Evolutionary conservation across 768 basidiomycete species (phyloP).

Genomic region (Phanerodontia chrysosporium): DNA sequence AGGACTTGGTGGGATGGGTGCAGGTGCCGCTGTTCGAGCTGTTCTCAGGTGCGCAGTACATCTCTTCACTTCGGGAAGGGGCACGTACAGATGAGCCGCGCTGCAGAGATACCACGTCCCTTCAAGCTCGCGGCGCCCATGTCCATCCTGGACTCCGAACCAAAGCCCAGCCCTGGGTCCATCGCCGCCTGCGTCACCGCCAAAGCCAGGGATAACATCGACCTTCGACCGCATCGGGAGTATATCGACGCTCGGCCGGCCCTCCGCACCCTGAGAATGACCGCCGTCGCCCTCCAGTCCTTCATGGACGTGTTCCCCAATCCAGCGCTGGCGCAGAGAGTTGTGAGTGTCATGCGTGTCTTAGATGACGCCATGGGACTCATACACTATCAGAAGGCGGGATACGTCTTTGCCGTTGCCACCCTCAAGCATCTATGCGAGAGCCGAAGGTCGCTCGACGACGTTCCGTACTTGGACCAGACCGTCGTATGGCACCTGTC

Average conservation of each 20-base stretch:
- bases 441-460: neutral
- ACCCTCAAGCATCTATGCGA: neutral
- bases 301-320: no score
- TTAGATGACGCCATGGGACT: neutral
- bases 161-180: neutral
- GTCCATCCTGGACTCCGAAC: neutral
- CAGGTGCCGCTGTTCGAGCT: neutral
- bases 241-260: no score
- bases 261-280: no score
- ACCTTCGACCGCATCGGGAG: neutral
- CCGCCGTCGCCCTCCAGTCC: no score
- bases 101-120: neutral
- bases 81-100: neutral
- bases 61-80: neutral
- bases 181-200: neutral
- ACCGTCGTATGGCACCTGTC: neutral
- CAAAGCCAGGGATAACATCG: neutral
- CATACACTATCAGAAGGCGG: neutral
- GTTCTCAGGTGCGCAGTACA: neutral
- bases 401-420: neutral
- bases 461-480: neutral
- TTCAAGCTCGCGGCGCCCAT: neutral
- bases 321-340: no score
- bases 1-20: neutral
- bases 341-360: no score